These are phyloP conservation scores for Phialocephala sp. DNA, from an alignment of 2,329 filamentous ascomycete species.

Conservation along the genomic window DNA sequence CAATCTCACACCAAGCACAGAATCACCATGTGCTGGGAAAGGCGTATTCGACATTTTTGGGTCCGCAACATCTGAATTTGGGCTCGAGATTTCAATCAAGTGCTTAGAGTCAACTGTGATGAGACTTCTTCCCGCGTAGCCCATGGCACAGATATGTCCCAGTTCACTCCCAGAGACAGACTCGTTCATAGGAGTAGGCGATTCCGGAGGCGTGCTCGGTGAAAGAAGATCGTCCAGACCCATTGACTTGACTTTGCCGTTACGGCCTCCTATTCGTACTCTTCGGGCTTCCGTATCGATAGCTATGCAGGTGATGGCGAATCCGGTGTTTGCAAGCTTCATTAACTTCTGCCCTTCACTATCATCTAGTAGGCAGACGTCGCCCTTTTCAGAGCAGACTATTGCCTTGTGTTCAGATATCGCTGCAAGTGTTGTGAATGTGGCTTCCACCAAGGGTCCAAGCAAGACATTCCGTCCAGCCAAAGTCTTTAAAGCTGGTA, in stretches of 20 bases:
- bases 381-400: slow-evolving; percentile 84
- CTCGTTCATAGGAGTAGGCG: slow-evolving; percentile 35
- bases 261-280: slow-evolving; percentile 46
- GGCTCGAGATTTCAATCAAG: slow-evolving; percentile 67
- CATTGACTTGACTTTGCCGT: slow-evolving; percentile 53
- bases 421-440: slow-evolving; percentile 77
- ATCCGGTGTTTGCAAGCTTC: slow-evolving; percentile 69
- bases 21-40: slow-evolving; percentile 67
- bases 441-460: slow-evolving; percentile 79
- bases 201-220: slow-evolving; percentile 41
- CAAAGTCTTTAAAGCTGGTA: slow-evolving; percentile 68
- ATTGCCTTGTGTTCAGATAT: slow-evolving; percentile 78
- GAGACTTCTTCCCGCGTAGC: slow-evolving; percentile 68
- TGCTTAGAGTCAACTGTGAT: slow-evolving; percentile 78
- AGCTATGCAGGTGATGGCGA: slow-evolving; percentile 54
- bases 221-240: slow-evolving; percentile 51
- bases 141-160: slow-evolving; percentile 65
- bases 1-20: slow-evolving; percentile 75
- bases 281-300: slow-evolving; percentile 43
- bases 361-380: slow-evolving; percentile 86
- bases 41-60: slow-evolving; percentile 50
- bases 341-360: slow-evolving; percentile 73
- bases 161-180: slow-evolving; percentile 40
- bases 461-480: slow-evolving; percentile 87
- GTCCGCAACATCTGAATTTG: slow-evolving; percentile 43